Evolutionary conservation across 768 basidiomycete species (phyloP).

Genomic region (Lentinus tigrinus): DNA sequence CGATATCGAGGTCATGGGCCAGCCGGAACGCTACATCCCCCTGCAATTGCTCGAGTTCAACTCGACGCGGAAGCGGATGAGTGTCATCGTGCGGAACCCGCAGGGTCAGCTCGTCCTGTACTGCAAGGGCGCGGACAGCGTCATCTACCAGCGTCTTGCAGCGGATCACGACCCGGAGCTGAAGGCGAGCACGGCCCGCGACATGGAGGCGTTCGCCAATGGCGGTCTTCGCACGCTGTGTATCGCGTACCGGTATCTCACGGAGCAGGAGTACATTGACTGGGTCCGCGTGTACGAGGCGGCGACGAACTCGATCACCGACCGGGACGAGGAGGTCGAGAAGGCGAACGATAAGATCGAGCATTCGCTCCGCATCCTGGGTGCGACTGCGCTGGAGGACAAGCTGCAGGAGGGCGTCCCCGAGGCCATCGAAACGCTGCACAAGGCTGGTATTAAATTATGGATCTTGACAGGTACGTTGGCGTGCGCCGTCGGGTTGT

Average conservation of each 20-base stretch:
- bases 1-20: constrained; percentile 92
- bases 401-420: constrained; percentile 97
- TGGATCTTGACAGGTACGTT: constrained; percentile 91
- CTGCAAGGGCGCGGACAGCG: constrained; percentile 96
- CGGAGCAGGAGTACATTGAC: constrained; percentile 78
- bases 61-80: constrained; percentile 94
- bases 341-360: constrained; percentile 84
- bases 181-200: constrained; percentile 76
- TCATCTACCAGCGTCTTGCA: constrained; percentile 87
- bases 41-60: constrained; percentile 91
- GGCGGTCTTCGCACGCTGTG: constrained; percentile 89
- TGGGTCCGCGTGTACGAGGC: constrained; percentile 84
- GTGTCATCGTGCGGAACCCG: constrained; percentile 82
- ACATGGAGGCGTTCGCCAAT: constrained; percentile 95
- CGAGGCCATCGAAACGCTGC: constrained; percentile 89
- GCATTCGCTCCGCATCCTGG: constrained; percentile 78
- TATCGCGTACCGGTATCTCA: constrained; percentile 76
- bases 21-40: constrained; percentile 75
- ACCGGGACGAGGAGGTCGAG: constrained; percentile 90
- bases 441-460: constrained; percentile 92
- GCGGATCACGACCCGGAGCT: constrained; percentile 68
- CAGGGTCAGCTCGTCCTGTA: constrained; percentile 82
- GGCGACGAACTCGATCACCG: constrained; percentile 71
- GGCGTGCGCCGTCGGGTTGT: background rate
- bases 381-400: constrained; percentile 95